Base-by-base conservation (phyloP, 2,329 filamentous ascomycete species). In the Nothomitra cinnamomea region DNA sequence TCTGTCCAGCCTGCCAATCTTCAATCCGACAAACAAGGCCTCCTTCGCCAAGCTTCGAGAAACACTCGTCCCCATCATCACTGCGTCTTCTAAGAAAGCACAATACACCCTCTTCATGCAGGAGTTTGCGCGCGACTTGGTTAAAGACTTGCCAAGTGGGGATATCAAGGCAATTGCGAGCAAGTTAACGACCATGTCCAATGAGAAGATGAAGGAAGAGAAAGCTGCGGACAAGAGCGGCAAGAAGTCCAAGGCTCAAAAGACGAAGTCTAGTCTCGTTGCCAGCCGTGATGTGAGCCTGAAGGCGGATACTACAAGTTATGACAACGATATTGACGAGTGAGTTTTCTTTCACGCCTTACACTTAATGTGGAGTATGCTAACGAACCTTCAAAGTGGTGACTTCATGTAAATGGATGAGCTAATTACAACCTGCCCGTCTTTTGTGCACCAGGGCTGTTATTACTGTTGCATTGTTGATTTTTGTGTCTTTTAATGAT, bases 151-250 rank as follows among this genome's bases (percentile, higher is more conserved):
- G 60, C 82, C 85, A 13, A 94, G 87, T 65, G 83, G 92, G 55
- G 88, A 96, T 72, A 89, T 96, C 70, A 95, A 96, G 79, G 96
- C 96, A 76, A 79, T 95, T 59, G 80, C 87, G 12, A 94, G 85
- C 67, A 77, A 79, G 3, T 70, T 98, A 63, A 95, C 89, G n/a
- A 83, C 88, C 3, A 76, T 95, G 54, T 79, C 87, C 66, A 98
- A 98, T 67, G 92, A 96, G 78, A 95, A 94, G 77, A 83, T 96
- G 83, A 94, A 88, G 74, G 89, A 95, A 69, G 92, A 98, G 77
- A 95, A 96, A 77, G 82, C 83, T 2, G 80, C 86, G 2, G 87
- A 95, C 59, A 95, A 95, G 76, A 82, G 86, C 53, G 86, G 83
- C 63, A 98, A 96, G 85, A 98, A 96, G 80, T 81, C 76, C 61